These are phyloP conservation scores for Globisporangium middletonii DNA, from an alignment of 352 stramenopile genomes.

Conservation along the genomic window DNA sequence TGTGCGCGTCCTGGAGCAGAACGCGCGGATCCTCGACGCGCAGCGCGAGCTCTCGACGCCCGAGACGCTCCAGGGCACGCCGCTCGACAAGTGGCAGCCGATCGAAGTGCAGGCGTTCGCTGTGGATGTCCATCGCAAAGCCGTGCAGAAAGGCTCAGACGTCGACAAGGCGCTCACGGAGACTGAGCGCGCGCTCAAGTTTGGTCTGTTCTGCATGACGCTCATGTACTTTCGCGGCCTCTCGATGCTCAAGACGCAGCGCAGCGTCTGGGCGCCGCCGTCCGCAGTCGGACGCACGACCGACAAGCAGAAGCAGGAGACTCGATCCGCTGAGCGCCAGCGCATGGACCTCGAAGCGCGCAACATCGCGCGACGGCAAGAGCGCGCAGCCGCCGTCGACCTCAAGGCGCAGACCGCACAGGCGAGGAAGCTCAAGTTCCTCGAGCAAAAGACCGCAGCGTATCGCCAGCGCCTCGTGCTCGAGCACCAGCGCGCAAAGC, in stretches of 20 bases:
- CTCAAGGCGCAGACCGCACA: slow-evolving; percentile 55
- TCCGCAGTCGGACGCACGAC: slow-evolving; percentile 18
- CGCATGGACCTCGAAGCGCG: slow-evolving; percentile 47
- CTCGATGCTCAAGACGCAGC: slow-evolving; percentile 83
- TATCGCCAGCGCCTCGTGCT: slow-evolving; percentile 58
- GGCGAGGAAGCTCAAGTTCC: slow-evolving; percentile 56
- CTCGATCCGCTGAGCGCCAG: slow-evolving; percentile 31
- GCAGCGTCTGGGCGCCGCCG: slow-evolving; percentile 57
- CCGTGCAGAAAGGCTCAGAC: slow-evolving; percentile 55
- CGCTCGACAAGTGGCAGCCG: slow-evolving; percentile 66
- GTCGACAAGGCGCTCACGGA: slow-evolving; percentile 67
- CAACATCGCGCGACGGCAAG: slow-evolving; percentile 32
- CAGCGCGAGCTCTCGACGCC: slow-evolving; percentile 25
- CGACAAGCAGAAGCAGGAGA: slow-evolving; percentile 6
- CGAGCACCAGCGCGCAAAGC: slow-evolving; percentile 59
- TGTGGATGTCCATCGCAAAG: slow-evolving; percentile 45
- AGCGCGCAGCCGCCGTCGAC: slow-evolving; percentile 37
- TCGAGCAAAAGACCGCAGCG: slow-evolving; percentile 52
- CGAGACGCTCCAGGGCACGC: slow-evolving; percentile 40
- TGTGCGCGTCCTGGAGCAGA: slow-evolving; percentile 52
- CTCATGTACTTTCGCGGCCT: slow-evolving; percentile 95
- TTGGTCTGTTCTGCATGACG: slow-evolving; percentile 94
- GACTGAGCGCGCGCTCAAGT: slow-evolving; percentile 93
- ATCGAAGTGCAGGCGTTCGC: slow-evolving; percentile 66
- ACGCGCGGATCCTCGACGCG: slow-evolving; percentile 30